phyloP scores from a whole-genome alignment of 352 stramenopile species.

The Pythium oligandrum region DNA sequence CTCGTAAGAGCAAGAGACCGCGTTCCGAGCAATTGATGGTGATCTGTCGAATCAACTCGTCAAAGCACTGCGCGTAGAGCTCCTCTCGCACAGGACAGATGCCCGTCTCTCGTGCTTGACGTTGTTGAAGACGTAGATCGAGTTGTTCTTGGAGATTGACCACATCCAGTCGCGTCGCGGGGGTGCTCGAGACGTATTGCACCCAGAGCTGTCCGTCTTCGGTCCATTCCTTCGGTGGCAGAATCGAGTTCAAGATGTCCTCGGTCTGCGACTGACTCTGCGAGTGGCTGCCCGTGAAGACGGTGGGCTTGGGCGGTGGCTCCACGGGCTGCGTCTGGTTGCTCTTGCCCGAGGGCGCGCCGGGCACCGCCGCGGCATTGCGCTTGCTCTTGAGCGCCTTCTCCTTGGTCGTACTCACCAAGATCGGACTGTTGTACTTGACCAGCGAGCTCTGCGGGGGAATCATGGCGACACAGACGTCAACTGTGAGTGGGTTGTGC shows the following conservation, averaged over 20 bases:
- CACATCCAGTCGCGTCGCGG: slow-evolving; percentile 88
- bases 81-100: slow-evolving; percentile 92
- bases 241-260: slow-evolving; percentile 90
- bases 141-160: slow-evolving; percentile 89
- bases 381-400: slow-evolving; percentile 55
- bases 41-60: slow-evolving; percentile 91
- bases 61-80: slow-evolving; percentile 92
- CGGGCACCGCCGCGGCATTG: slow-evolving; percentile 21
- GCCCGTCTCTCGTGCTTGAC: slow-evolving; percentile 89
- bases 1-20: slow-evolving; percentile 83
- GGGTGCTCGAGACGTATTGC: slow-evolving; percentile 91
- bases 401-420: slow-evolving; percentile 87
- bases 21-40: slow-evolving; percentile 92
- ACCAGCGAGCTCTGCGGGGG: slow-evolving; percentile 85
- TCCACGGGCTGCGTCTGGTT: slow-evolving; percentile 17
- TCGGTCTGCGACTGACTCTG: slow-evolving; percentile 72
- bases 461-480: slow-evolving; percentile 42
- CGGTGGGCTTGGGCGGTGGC: slow-evolving; percentile 35
- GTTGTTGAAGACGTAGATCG: slow-evolving; percentile 88
- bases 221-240: slow-evolving; percentile 86
- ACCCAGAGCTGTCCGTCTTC: slow-evolving; percentile 91
- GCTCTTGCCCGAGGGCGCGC: slow-evolving; percentile 19
- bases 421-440: slow-evolving; percentile 90
- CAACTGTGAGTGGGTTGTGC: too few relatives aligned
- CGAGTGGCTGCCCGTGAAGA: slow-evolving; percentile 58